Conservation (phyloP, 257 asterid species). For the Nicotiana benthamiana region DNA sequence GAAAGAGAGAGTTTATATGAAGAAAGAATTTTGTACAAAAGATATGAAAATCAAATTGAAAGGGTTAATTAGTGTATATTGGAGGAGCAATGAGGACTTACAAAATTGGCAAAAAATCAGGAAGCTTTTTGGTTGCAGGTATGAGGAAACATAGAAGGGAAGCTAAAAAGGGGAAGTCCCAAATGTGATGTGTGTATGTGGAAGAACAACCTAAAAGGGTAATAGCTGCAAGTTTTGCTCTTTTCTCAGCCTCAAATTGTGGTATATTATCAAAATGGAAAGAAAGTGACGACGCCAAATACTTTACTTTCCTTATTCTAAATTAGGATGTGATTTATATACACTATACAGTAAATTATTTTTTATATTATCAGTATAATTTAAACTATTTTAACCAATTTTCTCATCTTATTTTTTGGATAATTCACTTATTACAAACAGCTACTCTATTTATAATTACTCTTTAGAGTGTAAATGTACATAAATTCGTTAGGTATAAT, state of each 20-base stretch:
- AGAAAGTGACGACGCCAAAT: not conserved
- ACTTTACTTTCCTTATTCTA: constrained; percentile 11
- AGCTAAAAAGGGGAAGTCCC: constrained; percentile 35
- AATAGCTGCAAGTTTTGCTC: constrained; percentile 21
- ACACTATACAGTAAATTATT: not conserved
- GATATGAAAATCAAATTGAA: not conserved
- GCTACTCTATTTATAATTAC: not conserved
- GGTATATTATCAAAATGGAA: constrained; percentile 3
- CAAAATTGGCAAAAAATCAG: constrained; percentile 53
- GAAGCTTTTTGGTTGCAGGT: constrained; percentile 30
- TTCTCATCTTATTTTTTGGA: too few relatives aligned
- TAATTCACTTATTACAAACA: too few relatives aligned
- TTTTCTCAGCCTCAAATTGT: constrained; percentile 20
- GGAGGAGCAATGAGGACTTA: constrained; percentile 16
- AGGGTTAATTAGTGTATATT: not conserved
- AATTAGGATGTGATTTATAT: not conserved
- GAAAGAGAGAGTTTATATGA: not conserved
- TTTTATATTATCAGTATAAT: too few relatives aligned
- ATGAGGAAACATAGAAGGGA: constrained; percentile 27
- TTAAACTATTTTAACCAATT: too few relatives aligned
- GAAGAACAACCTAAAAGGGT: constrained; percentile 8
- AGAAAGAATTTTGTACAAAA: not conserved
- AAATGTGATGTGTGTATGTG: constrained; percentile 21
- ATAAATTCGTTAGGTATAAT: not conserved
- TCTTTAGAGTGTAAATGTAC: not conserved